Base-by-base conservation (phyloP, 2,329 filamentous ascomycete species). In the Shiraia sp. region DNA sequence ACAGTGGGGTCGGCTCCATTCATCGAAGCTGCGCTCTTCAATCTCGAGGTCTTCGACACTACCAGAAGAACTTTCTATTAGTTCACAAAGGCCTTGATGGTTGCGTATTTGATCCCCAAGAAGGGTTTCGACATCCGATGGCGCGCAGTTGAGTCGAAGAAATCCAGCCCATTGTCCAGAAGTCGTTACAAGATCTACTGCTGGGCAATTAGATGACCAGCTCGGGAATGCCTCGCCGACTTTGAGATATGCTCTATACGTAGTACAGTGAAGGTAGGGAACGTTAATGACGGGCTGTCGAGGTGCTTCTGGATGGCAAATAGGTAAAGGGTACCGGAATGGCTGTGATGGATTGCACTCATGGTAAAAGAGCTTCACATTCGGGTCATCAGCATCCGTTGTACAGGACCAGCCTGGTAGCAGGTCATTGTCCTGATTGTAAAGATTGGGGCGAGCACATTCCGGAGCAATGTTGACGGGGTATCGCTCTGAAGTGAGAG, bases 21-120 rank as follows among this genome's bases (percentile, higher is more conserved):
- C 45, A 30, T 47, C 42, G 4, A 54, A 51, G 28, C 40, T 51
- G 12, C 42, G 30, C 22, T 48, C 35, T 26, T 55, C 49, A 23
- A 46, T 37, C 3, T 29, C 32, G 19, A 47, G 42, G 25, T 55
- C 36, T 12, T 47, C 16, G 1, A 53, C 49, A 9, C 32, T 44
- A 1, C 51, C 51, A n/a, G 36, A 41, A 19, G 51, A 53, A 15
- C 50, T 46, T 30, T 55, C 49, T 22, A 55, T 42, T 5, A 51
- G 40, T 16, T 55, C 46, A 8, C 45, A 30, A 10, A 23, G 8
- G 15, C 29, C 30, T 3, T 26, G 4, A 22, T 19, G 29, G 12
- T 32, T 34, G 6, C 16, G 12, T 19, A 24, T 8, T 8, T 7
- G 14, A 13, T 14, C 28, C 15, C 39, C 29, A 12, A 16, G 31